A percentile compares a stretch with the other conserved stretches of the same genome.
Conservation (phyloP, 1,139 yeast genomes). For the Pichia inconspicua region DNA sequence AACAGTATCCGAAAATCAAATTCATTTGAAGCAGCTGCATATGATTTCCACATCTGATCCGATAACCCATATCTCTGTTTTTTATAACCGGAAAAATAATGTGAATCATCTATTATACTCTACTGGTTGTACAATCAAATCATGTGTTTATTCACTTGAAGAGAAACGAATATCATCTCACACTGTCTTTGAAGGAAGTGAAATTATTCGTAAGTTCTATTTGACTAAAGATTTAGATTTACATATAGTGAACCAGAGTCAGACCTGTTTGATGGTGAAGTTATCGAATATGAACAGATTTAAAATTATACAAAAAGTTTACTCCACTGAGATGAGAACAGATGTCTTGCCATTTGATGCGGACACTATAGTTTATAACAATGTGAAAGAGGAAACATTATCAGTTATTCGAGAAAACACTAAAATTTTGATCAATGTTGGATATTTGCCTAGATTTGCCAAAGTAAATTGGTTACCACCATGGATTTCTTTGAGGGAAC, state of each 20-base stretch:
- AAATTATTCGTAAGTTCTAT: not conserved
- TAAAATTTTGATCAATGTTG: slow-evolving; percentile 13
- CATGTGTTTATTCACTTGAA: not conserved
- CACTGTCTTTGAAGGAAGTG: not conserved
- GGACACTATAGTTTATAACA: not conserved
- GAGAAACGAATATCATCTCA: not conserved
- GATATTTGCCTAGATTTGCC: slow-evolving; percentile 39
- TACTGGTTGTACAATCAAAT: not conserved
- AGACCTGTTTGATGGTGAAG: not conserved
- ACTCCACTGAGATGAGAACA: not conserved
- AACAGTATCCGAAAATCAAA: slow-evolving; percentile 12
- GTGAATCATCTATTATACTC: not conserved
- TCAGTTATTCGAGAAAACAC: not conserved
- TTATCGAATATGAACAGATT: not conserved
- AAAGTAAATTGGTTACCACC: slow-evolving; percentile 28
- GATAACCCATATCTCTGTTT: not conserved
- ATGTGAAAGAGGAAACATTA: not conserved
- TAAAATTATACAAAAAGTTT: not conserved
- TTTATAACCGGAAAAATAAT: not conserved
- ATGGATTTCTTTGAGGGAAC: slow-evolving; percentile 28
- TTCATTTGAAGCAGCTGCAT: not conserved
- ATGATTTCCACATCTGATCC: not conserved
- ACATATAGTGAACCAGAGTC: not conserved
- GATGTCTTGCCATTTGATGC: not conserved
- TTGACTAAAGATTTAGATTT: not conserved